Conservation (phyloP, 495 filamentous ascomycete species). For the Penicillium nucicola region DNA sequence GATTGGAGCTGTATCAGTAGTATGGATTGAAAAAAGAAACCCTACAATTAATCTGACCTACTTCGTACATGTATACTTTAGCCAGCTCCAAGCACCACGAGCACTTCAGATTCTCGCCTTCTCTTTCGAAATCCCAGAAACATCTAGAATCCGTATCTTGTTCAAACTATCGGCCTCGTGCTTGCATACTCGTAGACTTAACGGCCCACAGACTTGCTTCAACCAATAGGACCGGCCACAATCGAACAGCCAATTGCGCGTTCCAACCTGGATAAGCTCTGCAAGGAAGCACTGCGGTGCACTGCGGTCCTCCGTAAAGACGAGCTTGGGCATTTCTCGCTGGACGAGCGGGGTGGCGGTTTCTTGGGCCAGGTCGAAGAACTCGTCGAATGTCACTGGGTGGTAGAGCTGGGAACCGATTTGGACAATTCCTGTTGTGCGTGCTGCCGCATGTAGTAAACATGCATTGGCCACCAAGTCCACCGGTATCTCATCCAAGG, state of each 20-base stretch:
- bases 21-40: constrained; percentile 2
- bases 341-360: constrained; percentile 21
- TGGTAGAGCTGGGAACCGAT: constrained; percentile 31
- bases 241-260: constrained; percentile 37
- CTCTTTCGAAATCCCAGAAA: constrained; percentile 13
- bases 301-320: constrained; percentile 28
- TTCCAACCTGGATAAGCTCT: constrained; percentile 32
- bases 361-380: constrained; percentile 15
- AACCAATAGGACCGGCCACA: constrained; percentile 38
- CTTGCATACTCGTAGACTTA: constrained; percentile 27
- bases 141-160: constrained; percentile 15
- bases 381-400: constrained; percentile 27
- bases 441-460: constrained; percentile 32
- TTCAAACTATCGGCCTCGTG: constrained; percentile 27
- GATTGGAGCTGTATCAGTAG: background rate
- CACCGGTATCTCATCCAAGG: constrained; percentile 39
- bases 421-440: constrained; percentile 34
- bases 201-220: constrained; percentile 28
- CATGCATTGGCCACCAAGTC: constrained; percentile 41
- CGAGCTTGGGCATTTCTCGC: constrained; percentile 20
- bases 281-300: constrained; percentile 31
- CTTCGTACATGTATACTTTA: background rate
- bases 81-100: background rate
- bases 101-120: constrained; percentile 18
- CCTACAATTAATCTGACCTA: background rate